phyloP scores from a whole-genome alignment of 371 early-diverging fungal species.

The Mortierella sp. region DNA sequence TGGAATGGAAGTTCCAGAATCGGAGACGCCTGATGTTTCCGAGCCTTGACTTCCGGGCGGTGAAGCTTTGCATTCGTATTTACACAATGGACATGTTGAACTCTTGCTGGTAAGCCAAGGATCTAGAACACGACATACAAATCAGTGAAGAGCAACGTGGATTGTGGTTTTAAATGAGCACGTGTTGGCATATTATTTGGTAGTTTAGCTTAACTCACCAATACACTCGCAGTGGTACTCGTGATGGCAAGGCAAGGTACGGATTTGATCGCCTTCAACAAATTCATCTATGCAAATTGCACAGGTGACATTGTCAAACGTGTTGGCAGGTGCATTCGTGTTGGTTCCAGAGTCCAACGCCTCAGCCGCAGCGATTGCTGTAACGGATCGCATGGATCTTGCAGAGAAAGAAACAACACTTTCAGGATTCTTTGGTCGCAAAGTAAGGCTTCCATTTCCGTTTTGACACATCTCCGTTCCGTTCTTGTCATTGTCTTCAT shows the following conservation, averaged over 20 bases:
- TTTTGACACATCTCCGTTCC: not conserved
- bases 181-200: not conserved
- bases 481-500: not conserved
- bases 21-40: not conserved
- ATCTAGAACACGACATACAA: constrained; percentile 45
- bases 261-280: constrained; percentile 67
- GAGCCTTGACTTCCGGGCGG: not conserved
- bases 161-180: not conserved
- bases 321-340: not conserved
- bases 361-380: constrained; percentile 25
- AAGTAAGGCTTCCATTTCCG: too few relatives aligned
- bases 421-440: not conserved
- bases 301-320: constrained; percentile 63
- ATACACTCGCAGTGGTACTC: constrained; percentile 89
- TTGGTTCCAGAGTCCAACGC: not conserved
- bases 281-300: constrained; percentile 83
- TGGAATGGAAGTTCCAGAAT: not conserved
- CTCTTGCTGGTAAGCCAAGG: constrained; percentile 70
- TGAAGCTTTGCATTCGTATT: constrained; percentile 59
- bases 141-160: not conserved
- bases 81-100: constrained; percentile 68
- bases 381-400: constrained; percentile 30
- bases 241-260: constrained; percentile 84
- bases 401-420: constrained; percentile 28
- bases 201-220: constrained; percentile 60